phyloP scores from a whole-genome alignment of 768 basidiomycete genomes.

The Chlorophyllum brunneum region DNA sequence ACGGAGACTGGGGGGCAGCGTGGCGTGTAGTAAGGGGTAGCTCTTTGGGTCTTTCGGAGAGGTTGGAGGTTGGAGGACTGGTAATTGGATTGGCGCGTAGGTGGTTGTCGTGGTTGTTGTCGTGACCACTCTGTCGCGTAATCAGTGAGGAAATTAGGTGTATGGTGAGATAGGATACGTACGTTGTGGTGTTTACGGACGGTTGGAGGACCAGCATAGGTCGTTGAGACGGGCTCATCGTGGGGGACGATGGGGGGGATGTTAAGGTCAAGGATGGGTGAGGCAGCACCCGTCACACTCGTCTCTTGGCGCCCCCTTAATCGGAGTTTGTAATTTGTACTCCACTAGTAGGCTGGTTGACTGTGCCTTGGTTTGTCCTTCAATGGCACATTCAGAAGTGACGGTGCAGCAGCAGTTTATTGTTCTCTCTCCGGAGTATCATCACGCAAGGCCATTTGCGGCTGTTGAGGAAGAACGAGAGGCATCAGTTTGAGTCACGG shows the following conservation, averaged over 20 bases:
- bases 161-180: slow-evolving; percentile 24
- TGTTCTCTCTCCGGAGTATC: too few relatives aligned
- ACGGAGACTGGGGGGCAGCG: slow-evolving; percentile 68
- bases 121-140: slow-evolving; percentile 67
- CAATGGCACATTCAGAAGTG: too few relatives aligned
- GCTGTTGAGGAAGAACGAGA: too few relatives aligned
- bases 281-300: slow-evolving; percentile 9
- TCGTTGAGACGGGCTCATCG: slow-evolving; percentile 60
- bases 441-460: too few relatives aligned
- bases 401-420: too few relatives aligned
- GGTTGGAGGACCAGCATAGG: slow-evolving; percentile 73
- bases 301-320: slow-evolving; percentile 13
- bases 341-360: slow-evolving; percentile 25
- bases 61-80: slow-evolving; percentile 64
- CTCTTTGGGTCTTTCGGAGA: slow-evolving; percentile 75
- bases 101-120: slow-evolving; percentile 90
- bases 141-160: slow-evolving; percentile 17
- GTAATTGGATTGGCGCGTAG: slow-evolving; percentile 84
- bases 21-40: slow-evolving; percentile 75
- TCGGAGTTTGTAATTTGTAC: slow-evolving; percentile 25
- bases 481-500: too few relatives aligned
- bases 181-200: slow-evolving; percentile 85
- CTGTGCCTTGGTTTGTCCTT: too few relatives aligned
- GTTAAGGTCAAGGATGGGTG: slow-evolving; percentile 15
- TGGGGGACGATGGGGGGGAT: slow-evolving; percentile 19